A percentile compares a stretch with the other conserved stretches of the same genome.
These are phyloP conservation scores for Sporothrix brunneoviolacea DNA, from an alignment of 2,329 filamentous ascomycete genomes.

Conservation along the genomic window DNA sequence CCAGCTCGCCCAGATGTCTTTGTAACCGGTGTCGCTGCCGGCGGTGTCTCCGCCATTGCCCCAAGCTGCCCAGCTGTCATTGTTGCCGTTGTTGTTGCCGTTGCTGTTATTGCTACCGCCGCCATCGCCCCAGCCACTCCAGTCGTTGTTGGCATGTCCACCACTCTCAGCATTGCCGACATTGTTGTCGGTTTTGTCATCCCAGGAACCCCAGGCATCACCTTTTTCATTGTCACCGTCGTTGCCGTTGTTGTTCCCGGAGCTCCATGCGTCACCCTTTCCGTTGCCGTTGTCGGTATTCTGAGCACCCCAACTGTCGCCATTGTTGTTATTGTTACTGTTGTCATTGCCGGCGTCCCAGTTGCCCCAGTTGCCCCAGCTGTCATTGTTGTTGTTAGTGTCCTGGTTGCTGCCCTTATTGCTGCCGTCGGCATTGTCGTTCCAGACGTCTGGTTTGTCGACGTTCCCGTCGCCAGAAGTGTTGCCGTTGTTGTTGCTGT, in stretches of 20 bases:
- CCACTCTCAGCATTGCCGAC: too few relatives aligned
- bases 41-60: background rate
- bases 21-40: background rate
- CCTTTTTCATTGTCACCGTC: too few relatives aligned
- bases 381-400: background rate
- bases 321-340: background rate
- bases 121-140: too few relatives aligned
- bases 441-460: background rate
- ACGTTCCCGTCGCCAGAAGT: background rate
- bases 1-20: conserved; percentile 7
- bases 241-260: too few relatives aligned
- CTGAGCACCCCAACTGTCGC: too few relatives aligned
- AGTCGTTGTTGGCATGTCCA: too few relatives aligned
- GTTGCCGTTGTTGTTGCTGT: background rate
- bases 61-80: background rate
- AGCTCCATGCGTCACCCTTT: too few relatives aligned
- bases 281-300: too few relatives aligned
- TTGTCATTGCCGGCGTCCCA: background rate
- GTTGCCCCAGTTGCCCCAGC: background rate
- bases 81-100: background rate
- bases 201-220: too few relatives aligned
- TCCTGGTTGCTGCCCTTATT: background rate
- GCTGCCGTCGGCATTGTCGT: background rate
- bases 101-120: too few relatives aligned
- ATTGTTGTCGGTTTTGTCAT: too few relatives aligned